Evolutionary conservation across 208 protist species (phyloP).

Genomic region (Crithidia thermophila): DNA sequence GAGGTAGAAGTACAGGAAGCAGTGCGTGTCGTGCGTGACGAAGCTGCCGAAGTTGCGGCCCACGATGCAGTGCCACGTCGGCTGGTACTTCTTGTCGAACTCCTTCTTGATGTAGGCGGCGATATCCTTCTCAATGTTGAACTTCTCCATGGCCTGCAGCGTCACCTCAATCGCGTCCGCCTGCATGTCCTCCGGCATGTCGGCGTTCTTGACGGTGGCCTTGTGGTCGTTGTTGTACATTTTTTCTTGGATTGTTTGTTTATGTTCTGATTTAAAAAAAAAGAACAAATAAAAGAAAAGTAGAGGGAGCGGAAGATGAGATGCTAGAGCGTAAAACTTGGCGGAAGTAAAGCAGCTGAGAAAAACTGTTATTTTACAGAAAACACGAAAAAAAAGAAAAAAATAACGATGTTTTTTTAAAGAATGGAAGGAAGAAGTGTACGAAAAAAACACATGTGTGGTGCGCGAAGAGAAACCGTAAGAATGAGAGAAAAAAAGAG

Average conservation of each 20-base stretch:
- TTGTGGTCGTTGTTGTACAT: conserved; percentile 79
- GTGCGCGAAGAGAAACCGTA: no score
- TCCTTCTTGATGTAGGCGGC: conserved; percentile 99
- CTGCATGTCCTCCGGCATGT: conserved; percentile 98
- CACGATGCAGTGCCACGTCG: conserved; percentile 99
- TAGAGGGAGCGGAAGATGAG: no score
- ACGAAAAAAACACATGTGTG: no score
- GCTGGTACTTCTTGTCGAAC: conserved; percentile 99
- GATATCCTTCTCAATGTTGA: conserved; percentile 99
- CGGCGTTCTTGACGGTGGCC: conserved; percentile 94
- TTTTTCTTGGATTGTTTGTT: no score
- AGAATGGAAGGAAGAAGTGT: no score
- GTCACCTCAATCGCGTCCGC: conserved; percentile 98
- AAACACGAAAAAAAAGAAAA: no score
- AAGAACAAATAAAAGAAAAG: conserved; percentile 2
- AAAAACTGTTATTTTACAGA: no score
- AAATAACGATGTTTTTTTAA: no score
- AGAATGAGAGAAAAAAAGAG: no score
- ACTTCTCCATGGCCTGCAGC: conserved; percentile 98
- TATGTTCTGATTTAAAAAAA: no score
- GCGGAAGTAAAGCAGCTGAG: no score
- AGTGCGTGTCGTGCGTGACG: conserved; percentile 99
- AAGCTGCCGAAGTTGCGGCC: conserved; percentile 99
- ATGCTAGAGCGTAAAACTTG: no score
- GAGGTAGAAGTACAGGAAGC: conserved; percentile 99